phyloP scores from a whole-genome alignment of 2,329 filamentous ascomycete genomes.

The Fusarium virguliforme region DNA sequence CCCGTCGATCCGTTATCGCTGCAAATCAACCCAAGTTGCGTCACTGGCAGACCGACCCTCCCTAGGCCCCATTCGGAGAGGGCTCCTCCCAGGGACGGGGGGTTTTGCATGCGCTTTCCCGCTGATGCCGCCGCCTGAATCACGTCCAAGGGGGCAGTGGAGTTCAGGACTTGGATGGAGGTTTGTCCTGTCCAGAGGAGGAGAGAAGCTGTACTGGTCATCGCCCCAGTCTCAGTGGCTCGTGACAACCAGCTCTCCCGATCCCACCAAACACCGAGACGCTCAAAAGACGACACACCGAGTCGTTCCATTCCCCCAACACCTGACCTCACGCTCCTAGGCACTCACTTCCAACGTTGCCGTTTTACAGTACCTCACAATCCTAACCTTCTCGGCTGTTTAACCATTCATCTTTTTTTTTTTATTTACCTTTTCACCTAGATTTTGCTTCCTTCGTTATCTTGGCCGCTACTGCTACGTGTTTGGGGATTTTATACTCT shows the following conservation, averaged over 20 bases:
- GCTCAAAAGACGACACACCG: slow-evolving; percentile 28
- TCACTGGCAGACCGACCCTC: slow-evolving; percentile 35
- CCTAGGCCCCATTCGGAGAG: slow-evolving; percentile 42
- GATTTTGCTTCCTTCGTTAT: slow-evolving; percentile 1
- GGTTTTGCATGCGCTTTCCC: slow-evolving; percentile 19
- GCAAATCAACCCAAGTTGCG: slow-evolving; percentile 28
- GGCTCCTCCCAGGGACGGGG: slow-evolving; percentile 28
- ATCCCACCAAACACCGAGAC: slow-evolving; percentile 15
- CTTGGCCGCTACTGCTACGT: slow-evolving; percentile 5
- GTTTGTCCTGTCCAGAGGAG: slow-evolving; percentile 21
- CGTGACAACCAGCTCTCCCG: slow-evolving; percentile 30
- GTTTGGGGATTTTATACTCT: slow-evolving; percentile 21
- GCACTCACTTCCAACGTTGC: no score
- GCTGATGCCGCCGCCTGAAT: slow-evolving; percentile 31
- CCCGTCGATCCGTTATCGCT: slow-evolving; percentile 29
- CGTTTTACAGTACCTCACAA: no score
- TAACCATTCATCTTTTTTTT: slow-evolving; percentile 4
- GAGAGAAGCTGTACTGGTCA: slow-evolving; percentile 15
- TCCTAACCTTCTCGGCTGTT: neutral
- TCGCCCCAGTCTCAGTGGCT: slow-evolving; percentile 30
- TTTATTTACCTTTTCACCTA: slow-evolving; percentile 9
- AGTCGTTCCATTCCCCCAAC: slow-evolving; percentile 24
- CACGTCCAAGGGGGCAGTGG: slow-evolving; percentile 16
- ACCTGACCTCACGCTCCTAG: slow-evolving; percentile 29
- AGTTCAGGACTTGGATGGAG: slow-evolving; percentile 21